Evolutionary conservation across 106 monocot genomes (phyloP), one percentile per base, ranked within the genome.

Genomic region (Posidonia australis): DNA sequence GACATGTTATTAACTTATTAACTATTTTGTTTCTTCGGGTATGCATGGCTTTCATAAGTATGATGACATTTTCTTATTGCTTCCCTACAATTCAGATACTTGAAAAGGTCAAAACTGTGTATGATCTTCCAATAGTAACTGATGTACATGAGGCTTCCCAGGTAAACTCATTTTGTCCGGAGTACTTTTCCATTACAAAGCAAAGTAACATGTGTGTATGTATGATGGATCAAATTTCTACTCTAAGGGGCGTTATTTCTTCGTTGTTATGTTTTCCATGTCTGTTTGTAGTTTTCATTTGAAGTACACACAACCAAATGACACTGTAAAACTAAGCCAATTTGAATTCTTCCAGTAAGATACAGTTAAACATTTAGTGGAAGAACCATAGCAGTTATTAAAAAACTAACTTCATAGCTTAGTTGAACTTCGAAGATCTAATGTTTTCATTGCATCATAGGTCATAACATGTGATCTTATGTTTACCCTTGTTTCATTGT

Each of bases 81-180:
- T 24, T 46, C 42, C 23, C 29, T 51, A 52, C 52, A 28, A 52
- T 51, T 30, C 73, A 94, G 93, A 89, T 94, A 24, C 86, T 94
- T 76, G 93, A 94, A 77, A 89, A 86, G 65, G 89, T 94, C 21
- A 89, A 94, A 72, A 25, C 72, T 23, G 53, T 61, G 28, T 89
- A 86, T 84, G 89, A 89, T 64, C 73, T 94, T 70, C 93, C 93
- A 23, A 71, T 94, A 68, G 74, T 94, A 46, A 94, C 93, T 63
- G 93, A 94, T 72, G 89, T 94, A 60, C 93, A 94, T 78, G 93
- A 94, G 80, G 82, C 73, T 54, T 52, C 32, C 68, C 93, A 94
- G 89, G 93, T 94, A 68, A 31, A 20, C 31, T 25, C 25, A 25
- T 56, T 13, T 13, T 27, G 3, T 56, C 1, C 25, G 5, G 13